Evolutionary conservation across 306 rosid genomes (phyloP), one percentile per base, ranked within the genome.

Genomic region (Urtica urens): DNA sequence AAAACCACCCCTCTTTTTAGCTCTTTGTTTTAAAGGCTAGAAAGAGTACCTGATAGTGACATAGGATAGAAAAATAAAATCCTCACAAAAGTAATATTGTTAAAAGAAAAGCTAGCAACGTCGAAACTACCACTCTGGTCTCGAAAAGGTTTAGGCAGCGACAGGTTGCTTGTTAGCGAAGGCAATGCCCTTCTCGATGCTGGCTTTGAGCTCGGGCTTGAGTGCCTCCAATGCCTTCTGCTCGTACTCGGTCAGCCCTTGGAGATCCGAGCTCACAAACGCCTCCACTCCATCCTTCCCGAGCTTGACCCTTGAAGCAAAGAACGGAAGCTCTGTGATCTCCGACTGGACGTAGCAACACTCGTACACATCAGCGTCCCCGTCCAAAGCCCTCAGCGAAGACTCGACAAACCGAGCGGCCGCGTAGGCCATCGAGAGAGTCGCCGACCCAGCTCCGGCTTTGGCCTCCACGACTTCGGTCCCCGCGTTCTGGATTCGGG

Each of bases 401-500:
- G 99, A 92, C 68, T 92, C 99, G 2, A 92, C 94, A 47, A 92
- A 92, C 72, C 99, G 73, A 17, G 99, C 99, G 0, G 99, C 99
- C 2, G 96, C 96, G 68, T 92, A 92, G 40, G 99, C 99, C 99
- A 92, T 92, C 10, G 99, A 92, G 71, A 92, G 58, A 43, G 99
- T 92, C 27, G 99, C 99, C 33, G 99, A 92, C 18, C 99, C 99
- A 10, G 94, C 73, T 39, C 99, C 99, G 3, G 96, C 99, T 75
- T 92, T 92, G 2, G 99, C 99, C 59, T 92, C 99, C 8, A 92
- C 99, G 48, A 92, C 99, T 68, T 92, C 99, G 2, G 96, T 92
- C 63, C 99, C 99, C 7, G 94, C 99, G 45, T 85, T 92, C 64
- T 92, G 99, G 61, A 79, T 85, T 74, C 96, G 75, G 9, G 73